Evolutionary conservation across 2,329 filamentous ascomycete species (phyloP), one percentile per base, ranked within the genome.

Genomic region (Tolypocladium endophyticum): DNA sequence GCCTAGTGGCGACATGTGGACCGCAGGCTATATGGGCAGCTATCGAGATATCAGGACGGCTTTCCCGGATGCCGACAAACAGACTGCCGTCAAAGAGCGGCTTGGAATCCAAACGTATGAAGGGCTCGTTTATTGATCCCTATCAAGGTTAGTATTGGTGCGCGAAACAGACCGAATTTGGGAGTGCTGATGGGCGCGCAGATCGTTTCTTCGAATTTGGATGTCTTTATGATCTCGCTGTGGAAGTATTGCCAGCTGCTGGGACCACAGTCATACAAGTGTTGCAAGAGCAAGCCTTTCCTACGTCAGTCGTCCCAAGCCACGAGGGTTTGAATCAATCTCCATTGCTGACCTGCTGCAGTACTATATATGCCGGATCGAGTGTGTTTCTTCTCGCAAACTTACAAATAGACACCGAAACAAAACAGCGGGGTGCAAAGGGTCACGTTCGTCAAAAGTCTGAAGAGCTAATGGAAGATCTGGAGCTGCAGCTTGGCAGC

Each of bases 391-490:
- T 83, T 35, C 68, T 85, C n/a, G 79, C 74, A 16, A 76, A 81
- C 53, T 64, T 83, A 4, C 68, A 69, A 6, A 69, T 81, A 14
- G 65, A 71, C 50, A 23, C 61, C 12, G 61, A 58, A 28, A 52
- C 55, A 45, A 56, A 58, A 12, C 60, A 60, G 33, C 47, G 50
- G 33, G 52, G 39, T 52, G 43, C 58, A 25, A 41, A 52, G 20
- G 58, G 61, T 11, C 70, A 76, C 58, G 38, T 65, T 11, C 71
- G 72, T 38, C 73, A 77, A 55, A 76, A 73, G 45, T 79, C 83
- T 0, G 81, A 86, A 16, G 76, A 81, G 47, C 71, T 87, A 38
- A 83, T 87, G 20, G 77, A 81, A 30, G 81, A 86, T 60, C 73
- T 87, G 14, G 82, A 87, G 65, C 71, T 74, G 36, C 78, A 85